Conservation (phyloP, 2,329 filamentous ascomycete genomes). For the Nemania sp. region DNA sequence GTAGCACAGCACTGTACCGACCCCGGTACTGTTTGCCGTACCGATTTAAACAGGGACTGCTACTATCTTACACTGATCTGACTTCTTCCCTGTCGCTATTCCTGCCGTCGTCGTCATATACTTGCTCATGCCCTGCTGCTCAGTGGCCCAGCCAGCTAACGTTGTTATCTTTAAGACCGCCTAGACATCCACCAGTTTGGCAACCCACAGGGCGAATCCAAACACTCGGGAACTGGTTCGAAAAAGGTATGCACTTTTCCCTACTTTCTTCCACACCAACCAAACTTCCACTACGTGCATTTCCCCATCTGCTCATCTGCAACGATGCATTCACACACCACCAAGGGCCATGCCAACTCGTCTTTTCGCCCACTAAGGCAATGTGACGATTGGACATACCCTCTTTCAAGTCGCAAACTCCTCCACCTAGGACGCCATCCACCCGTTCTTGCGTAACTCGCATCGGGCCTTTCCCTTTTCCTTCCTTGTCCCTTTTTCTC, state of each 20-base stretch:
- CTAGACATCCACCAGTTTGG: conserved; percentile 48
- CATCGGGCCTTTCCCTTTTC: conserved; percentile 52
- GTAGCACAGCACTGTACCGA: background rate
- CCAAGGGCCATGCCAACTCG: conserved; percentile 44
- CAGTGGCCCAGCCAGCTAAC: conserved; percentile 35
- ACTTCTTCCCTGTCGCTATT: conserved; percentile 31
- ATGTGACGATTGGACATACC: conserved; percentile 50
- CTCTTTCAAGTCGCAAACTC: conserved; percentile 51
- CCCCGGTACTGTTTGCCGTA: conserved; percentile 13
- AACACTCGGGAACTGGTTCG: conserved; percentile 50
- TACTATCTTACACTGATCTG: conserved; percentile 31
- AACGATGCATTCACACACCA: conserved; percentile 53
- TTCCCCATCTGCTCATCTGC: conserved; percentile 50
- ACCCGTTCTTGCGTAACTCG: conserved; percentile 49
- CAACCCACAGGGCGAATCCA: conserved; percentile 50
- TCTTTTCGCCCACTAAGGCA: conserved; percentile 46
- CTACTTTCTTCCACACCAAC: conserved; percentile 40
- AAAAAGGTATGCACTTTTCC: conserved; percentile 49
- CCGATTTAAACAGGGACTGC: conserved; percentile 14
- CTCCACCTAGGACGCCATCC: conserved; percentile 48
- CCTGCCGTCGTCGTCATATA: conserved; percentile 25
- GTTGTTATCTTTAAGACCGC: conserved; percentile 39
- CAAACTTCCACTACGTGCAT: conserved; percentile 40
- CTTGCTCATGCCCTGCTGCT: conserved; percentile 23
- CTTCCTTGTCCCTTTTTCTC: conserved; percentile 50